Base-by-base conservation (phyloP, 192 early-diverging fungal species). In the Linderina pennispora region DNA sequence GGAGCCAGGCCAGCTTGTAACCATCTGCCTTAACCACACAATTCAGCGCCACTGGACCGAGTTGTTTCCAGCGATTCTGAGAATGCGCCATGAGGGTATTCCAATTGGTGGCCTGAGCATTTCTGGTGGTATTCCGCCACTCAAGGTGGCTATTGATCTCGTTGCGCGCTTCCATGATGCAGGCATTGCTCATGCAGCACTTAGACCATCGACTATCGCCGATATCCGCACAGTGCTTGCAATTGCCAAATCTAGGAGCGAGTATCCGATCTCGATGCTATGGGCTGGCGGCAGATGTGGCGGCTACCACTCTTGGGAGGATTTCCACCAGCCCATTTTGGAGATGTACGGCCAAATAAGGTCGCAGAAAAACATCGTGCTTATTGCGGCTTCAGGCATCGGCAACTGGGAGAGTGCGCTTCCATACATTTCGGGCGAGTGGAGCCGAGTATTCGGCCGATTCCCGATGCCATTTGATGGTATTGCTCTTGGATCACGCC, bases 401-500 rank as follows among this genome's bases (percentile, higher is more conserved):
- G 92, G 92, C 59, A 86, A 86, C 40, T 82, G 81, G 19, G 78
- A 78, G 22, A 90, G 86, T 36, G 90, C 91, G 5, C 55, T 90
- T 33, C 91, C 91, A 21, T 97, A 92, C 72, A 57, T 98, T 20
- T 89, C 91, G 43, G 94, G 94, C 53, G 89, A 98, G 34, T 98
- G 94, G 94, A 79, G 81, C 54, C 45, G 61, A 17, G 60, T 73
- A 35, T 89, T 83, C 51, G 90, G 84, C 41, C 81, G 80, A 43
- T 82, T 89, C 7, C 84, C 91, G 23, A 98, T 98, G 94, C 94
- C 94, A 3, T 88, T 91, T 55, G 94, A 97, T 58, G 94, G 92
- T 69, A 74, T 95, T 23, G 68, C 95, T 40, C 85, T 97, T 45
- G 94, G 89, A 15, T 95, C 92, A n/a, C 89, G 89, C 45, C 79